These are phyloP conservation scores for Dioscorea dumetorum DNA, from an alignment of 106 monocot genomes.

Conservation along the genomic window DNA sequence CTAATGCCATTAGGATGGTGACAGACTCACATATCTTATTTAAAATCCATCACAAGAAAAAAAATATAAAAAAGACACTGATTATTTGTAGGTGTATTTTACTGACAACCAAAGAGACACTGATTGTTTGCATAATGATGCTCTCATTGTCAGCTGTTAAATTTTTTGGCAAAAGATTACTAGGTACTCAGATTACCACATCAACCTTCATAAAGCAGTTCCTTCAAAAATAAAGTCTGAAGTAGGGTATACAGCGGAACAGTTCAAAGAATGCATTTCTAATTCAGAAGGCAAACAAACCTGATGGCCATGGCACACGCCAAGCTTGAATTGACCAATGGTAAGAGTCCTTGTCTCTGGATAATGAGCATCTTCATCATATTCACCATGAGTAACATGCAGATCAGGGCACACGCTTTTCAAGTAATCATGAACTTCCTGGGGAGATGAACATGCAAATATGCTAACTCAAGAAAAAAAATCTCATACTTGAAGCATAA, in stretches of 20 bases:
- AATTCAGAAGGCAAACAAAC: conserved; percentile 21
- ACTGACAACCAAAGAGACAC: too few species aligned
- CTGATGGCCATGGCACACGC: conserved; percentile 97
- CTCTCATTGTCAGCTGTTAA: too few species aligned
- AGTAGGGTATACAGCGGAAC: too few species aligned
- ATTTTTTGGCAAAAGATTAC: too few species aligned
- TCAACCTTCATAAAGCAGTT: not conserved
- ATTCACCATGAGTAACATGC: conserved; percentile 85
- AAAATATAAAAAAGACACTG: too few species aligned
- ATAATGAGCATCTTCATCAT: conserved; percentile 81
- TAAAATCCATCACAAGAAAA: too few species aligned
- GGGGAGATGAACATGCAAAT: not conserved
- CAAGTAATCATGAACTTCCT: conserved; percentile 97
- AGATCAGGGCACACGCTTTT: conserved; percentile 93
- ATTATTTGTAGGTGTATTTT: too few species aligned
- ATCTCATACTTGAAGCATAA: not conserved
- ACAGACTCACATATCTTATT: too few species aligned
- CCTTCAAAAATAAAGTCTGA: too few species aligned
- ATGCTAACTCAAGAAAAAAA: not conserved
- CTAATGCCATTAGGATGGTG: too few species aligned
- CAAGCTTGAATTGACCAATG: conserved; percentile 97
- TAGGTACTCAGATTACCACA: too few species aligned
- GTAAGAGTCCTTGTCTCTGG: conserved; percentile 87
- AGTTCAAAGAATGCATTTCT: not conserved
- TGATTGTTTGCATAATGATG: too few species aligned